Conservation (phyloP, 2,329 filamentous ascomycete genomes). For the Myriosclerotinia scirpicola region DNA sequence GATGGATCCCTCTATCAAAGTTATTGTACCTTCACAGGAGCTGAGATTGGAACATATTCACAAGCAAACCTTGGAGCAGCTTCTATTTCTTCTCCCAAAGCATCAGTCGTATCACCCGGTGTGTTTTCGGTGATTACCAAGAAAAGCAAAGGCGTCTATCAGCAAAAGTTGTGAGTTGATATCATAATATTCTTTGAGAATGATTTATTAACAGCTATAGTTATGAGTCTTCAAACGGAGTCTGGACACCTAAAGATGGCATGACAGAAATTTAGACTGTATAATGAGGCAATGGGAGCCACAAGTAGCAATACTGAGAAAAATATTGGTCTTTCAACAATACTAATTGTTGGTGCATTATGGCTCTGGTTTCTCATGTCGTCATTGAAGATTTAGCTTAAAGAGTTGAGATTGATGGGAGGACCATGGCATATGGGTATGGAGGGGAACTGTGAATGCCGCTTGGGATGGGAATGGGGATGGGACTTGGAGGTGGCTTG, state of each 20-base stretch:
- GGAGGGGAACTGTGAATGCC: no score
- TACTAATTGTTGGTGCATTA: no score
- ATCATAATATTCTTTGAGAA: accelerated
- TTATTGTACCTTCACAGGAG: not conserved
- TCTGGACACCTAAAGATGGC: not conserved
- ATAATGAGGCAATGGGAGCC: not conserved
- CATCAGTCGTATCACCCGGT: not conserved
- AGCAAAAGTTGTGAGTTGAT: not conserved
- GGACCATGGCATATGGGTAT: no score
- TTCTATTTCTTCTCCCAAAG: not conserved
- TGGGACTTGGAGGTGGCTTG: no score
- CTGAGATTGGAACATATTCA: not conserved
- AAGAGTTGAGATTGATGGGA: no score
- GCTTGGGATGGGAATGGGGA: no score
- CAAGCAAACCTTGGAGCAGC: not conserved
- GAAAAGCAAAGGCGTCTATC: not conserved
- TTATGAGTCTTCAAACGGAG: not conserved
- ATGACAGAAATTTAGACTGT: not conserved
- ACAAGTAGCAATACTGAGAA: no score
- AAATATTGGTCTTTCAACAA: no score
- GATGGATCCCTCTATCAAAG: not conserved
- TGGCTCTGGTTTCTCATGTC: no score
- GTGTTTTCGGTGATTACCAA: not conserved
- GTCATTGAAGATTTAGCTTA: no score
- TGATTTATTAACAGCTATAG: not conserved